A percentile compares a stretch with the other conserved stretches of the same genome.
phyloP scores from a whole-genome alignment of 1,284 basidiomycete genomes.

The Marasmius tenuissimus region DNA sequence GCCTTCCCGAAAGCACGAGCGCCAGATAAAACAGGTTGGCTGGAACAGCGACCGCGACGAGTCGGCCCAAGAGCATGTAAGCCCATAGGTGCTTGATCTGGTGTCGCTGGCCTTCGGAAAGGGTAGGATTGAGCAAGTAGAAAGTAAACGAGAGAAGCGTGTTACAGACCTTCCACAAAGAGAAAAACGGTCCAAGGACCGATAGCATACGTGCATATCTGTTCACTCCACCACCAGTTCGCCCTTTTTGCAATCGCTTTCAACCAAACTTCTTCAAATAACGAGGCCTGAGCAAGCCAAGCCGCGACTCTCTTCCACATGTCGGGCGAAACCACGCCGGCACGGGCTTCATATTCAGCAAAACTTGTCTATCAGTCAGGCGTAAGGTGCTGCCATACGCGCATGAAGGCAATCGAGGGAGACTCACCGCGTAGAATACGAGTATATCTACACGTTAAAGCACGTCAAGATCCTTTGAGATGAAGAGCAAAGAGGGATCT shows the following conservation, averaged over 20 bases:
- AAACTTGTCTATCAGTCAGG: constrained; percentile 52
- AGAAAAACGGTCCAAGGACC: constrained; percentile 64
- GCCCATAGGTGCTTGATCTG: constrained; percentile 59
- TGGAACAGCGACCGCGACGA: constrained; percentile 75
- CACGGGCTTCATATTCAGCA: constrained; percentile 35
- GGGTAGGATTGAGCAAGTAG: neutral
- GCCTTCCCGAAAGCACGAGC: constrained; percentile 39
- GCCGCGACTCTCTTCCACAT: constrained; percentile 38
- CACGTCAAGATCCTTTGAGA: constrained; percentile 1
- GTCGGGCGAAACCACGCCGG: constrained; percentile 9
- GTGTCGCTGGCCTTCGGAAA: constrained; percentile 37
- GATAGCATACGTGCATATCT: constrained; percentile 69
- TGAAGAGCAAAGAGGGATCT: constrained; percentile 25
- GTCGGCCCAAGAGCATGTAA: constrained; percentile 75
- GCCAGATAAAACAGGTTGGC: constrained; percentile 67
- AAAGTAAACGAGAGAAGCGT: neutral
- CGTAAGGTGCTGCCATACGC: neutral
- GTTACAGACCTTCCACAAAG: constrained; percentile 49
- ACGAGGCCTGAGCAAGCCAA: constrained; percentile 60
- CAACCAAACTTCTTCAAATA: constrained; percentile 62
- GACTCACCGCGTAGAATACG: constrained; percentile 48
- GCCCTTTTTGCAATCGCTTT: constrained; percentile 36
- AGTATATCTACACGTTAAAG: constrained; percentile 44
- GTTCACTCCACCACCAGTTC: constrained; percentile 79
- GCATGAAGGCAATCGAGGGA: neutral